phyloP scores from a whole-genome alignment of 192 early-diverging fungal species.

The Spinellus fusiger region DNA sequence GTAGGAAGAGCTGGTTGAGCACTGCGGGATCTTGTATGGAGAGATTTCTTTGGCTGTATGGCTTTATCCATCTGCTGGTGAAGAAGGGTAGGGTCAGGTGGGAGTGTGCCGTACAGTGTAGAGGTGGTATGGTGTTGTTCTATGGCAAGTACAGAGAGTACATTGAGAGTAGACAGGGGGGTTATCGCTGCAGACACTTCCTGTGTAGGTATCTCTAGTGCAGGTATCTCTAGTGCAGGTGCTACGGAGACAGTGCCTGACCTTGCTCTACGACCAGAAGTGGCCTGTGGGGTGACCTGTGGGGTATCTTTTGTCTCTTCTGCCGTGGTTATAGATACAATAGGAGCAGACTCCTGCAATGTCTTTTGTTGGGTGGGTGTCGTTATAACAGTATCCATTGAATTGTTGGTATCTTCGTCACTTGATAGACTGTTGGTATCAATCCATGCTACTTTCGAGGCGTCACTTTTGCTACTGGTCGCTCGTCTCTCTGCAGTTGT shows the following conservation, averaged over 20 bases:
- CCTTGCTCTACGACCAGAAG: not conserved
- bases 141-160: not conserved
- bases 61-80: not conserved
- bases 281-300: not conserved
- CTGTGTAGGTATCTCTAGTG: too few species aligned
- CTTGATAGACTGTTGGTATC: not conserved
- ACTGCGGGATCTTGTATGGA: not conserved
- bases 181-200: too few species aligned
- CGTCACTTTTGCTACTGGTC: not conserved
- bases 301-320: not conserved
- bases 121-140: not conserved
- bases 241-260: not conserved
- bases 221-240: not conserved
- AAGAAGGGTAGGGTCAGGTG: not conserved
- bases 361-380: constrained; percentile 9
- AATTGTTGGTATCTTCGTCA: constrained; percentile 2
- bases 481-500: not conserved
- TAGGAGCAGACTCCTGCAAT: too few species aligned
- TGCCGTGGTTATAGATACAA: not conserved
- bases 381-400: constrained; percentile 11
- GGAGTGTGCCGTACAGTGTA: not conserved
- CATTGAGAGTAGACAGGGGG: not conserved
- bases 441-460: not conserved
- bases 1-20: not conserved
- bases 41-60: not conserved